phyloP scores from a whole-genome alignment of 352 stramenopile species.

The Globisporangium viniferum region DNA sequence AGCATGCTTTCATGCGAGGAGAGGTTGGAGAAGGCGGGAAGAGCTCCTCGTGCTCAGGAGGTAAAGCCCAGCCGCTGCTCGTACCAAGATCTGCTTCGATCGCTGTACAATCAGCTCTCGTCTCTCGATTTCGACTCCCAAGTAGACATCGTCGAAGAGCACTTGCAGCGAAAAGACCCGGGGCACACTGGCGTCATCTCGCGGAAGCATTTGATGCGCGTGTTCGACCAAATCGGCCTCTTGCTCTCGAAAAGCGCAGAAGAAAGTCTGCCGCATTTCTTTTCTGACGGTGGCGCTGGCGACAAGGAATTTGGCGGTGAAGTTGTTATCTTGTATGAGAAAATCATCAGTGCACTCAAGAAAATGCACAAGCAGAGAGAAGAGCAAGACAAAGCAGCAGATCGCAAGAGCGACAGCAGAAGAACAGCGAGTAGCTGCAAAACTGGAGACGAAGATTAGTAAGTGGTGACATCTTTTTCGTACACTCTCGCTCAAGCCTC shows the following conservation, averaged over 20 bases:
- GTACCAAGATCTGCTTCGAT: slow-evolving; percentile 34
- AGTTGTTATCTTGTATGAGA: slow-evolving; percentile 27
- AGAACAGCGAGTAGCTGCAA: slow-evolving; percentile 6
- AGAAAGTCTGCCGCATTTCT: slow-evolving; percentile 31
- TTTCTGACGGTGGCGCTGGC: slow-evolving; percentile 10
- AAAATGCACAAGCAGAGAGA: slow-evolving; percentile 18
- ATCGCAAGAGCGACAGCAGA: slow-evolving; percentile 4
- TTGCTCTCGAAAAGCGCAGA: slow-evolving; percentile 41
- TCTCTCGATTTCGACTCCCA: slow-evolving; percentile 68
- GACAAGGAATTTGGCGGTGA: background rate
- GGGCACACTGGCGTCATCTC: slow-evolving; percentile 29
- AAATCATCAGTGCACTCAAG: slow-evolving; percentile 30
- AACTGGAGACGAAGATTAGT: too few species aligned
- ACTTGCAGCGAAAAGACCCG: slow-evolving; percentile 36
- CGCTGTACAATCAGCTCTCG: slow-evolving; percentile 63
- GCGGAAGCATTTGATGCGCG: slow-evolving; percentile 31
- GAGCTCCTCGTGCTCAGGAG: slow-evolving; percentile 2
- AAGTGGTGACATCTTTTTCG: too few species aligned
- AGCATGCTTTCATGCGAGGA: background rate
- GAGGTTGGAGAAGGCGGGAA: background rate
- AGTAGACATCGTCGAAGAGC: slow-evolving; percentile 60
- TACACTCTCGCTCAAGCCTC: too few species aligned
- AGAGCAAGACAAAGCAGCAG: slow-evolving; percentile 1
- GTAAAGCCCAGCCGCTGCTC: background rate
- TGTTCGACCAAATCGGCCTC: slow-evolving; percentile 57